A percentile compares a stretch with the other conserved stretches of the same genome.
phyloP scores from a whole-genome alignment of 805 yeast genomes.

The Kuraishia hungarica region DNA sequence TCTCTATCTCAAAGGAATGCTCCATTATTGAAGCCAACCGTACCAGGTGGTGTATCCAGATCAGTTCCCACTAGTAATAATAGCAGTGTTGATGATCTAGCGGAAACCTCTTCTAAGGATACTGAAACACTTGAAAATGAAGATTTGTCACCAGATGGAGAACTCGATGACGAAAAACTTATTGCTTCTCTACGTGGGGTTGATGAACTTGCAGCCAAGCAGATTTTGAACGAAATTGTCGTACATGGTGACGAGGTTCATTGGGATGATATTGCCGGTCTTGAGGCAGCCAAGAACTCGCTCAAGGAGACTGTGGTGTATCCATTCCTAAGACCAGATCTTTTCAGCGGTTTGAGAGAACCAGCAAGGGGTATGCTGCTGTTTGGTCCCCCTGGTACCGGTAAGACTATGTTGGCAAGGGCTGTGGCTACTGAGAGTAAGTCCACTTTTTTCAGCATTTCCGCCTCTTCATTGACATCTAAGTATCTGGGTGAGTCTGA shows the following conservation, averaged over 20 bases:
- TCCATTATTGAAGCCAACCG: not conserved
- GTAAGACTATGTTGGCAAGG: conserved; percentile 93
- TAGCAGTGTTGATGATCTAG: not conserved
- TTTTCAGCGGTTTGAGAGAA: conserved; percentile 83
- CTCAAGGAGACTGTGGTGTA: conserved; percentile 92
- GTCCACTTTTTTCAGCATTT: conserved; percentile 85
- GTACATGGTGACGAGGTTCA: conserved; percentile 84
- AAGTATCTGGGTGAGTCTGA: conserved; percentile 89
- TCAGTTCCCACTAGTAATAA: not conserved
- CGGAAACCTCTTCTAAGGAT: conserved; percentile 17
- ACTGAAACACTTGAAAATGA: conserved; percentile 18
- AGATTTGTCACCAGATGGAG: conserved; percentile 9
- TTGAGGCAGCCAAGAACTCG: conserved; percentile 80
- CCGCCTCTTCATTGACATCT: conserved; percentile 85
- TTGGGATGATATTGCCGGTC: conserved; percentile 95
- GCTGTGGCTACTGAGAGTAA: conserved; percentile 95
- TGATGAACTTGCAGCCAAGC: conserved; percentile 71
- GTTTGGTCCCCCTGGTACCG: conserved; percentile 99
- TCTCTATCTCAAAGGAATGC: not conserved
- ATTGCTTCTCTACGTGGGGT: conserved; percentile 56
- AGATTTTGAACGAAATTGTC: conserved; percentile 80
- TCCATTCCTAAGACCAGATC: conserved; percentile 90
- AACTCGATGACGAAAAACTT: conserved; percentile 21
- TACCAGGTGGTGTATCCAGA: not conserved
- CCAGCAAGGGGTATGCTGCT: conserved; percentile 95